Conservation (phyloP, 306 rosid genomes). For the Lathyrus tuberosus region DNA sequence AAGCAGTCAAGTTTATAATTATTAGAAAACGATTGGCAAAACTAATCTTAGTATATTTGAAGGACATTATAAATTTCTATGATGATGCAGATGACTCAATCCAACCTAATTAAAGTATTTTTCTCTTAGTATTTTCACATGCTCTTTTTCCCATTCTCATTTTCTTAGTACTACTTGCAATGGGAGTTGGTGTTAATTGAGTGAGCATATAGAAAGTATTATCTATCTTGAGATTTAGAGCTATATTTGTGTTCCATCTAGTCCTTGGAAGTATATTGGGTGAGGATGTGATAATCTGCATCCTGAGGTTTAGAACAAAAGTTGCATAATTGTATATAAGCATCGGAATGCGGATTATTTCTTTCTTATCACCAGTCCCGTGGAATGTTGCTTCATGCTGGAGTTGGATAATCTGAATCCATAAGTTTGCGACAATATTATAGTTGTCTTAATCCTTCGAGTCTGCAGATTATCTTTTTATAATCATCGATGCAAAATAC, state of each 20-base stretch:
- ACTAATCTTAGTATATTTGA: not conserved
- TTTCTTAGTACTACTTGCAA: not conserved
- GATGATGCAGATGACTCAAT: conserved; percentile 13
- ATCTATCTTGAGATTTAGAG: too few species aligned
- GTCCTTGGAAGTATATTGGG: conserved; percentile 20
- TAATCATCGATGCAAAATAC: too few species aligned
- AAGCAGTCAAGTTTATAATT: conserved; percentile 23
- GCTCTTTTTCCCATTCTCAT: not conserved
- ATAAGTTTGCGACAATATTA: too few species aligned
- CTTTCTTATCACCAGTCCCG: conserved; percentile 11
- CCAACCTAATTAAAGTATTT: conserved; percentile 5
- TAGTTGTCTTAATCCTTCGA: too few species aligned
- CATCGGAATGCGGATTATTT: conserved; percentile 34
- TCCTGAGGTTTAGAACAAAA: conserved; percentile 52
- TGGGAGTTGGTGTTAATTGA: not conserved
- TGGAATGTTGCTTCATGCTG: too few species aligned
- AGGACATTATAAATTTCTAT: conserved; percentile 41
- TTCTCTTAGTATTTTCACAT: not conserved
- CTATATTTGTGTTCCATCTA: conserved; percentile 1
- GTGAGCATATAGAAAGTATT: conserved; percentile 13
- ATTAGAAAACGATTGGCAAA: conserved; percentile 41
- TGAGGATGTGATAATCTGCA: conserved; percentile 32
- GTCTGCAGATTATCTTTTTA: too few species aligned
- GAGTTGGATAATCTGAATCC: too few species aligned
- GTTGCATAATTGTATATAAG: not conserved